Percentiles rank a stretch among this genome's conserved stretches.
phyloP scores from a whole-genome alignment of 1,284 basidiomycete species.

The Tranzscheliella williamsii region DNA sequence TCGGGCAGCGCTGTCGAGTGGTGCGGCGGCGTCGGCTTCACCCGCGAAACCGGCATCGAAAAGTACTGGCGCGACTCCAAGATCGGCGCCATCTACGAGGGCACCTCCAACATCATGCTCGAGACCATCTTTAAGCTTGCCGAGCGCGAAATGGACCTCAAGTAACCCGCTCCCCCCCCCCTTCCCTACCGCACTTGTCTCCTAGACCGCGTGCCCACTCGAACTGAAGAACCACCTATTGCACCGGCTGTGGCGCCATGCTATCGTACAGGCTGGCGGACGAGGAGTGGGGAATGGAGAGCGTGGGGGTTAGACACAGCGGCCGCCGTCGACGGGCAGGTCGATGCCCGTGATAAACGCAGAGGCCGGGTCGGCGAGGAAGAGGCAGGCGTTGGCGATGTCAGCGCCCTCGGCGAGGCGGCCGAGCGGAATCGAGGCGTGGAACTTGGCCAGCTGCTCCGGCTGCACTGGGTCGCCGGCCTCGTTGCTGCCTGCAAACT shows the following conservation, averaged over 20 bases:
- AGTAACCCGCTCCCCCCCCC: no score
- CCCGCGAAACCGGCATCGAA: constrained; percentile 78
- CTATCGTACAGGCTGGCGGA: not conserved
- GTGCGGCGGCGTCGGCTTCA: constrained; percentile 94
- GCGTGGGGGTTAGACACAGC: constrained; percentile 19
- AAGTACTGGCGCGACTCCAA: constrained; percentile 84
- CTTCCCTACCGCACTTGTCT: no score
- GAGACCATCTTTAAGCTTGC: constrained; percentile 84
- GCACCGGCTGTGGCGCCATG: no score
- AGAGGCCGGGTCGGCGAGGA: constrained; percentile 21
- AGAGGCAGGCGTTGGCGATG: constrained; percentile 37
- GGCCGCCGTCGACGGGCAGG: constrained; percentile 29
- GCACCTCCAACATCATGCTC: constrained; percentile 81
- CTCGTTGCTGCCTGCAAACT: constrained; percentile 23
- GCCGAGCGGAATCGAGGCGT: constrained; percentile 26
- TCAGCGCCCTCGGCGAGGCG: constrained; percentile 15
- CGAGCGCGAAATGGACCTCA: constrained; percentile 47
- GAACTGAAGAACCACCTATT: no score
- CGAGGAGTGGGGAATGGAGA: not conserved
- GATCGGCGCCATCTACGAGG: constrained; percentile 78
- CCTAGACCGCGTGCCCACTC: no score
- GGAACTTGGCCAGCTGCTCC: constrained; percentile 12
- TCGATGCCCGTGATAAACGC: constrained; percentile 35
- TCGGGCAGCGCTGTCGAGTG: constrained; percentile 91
- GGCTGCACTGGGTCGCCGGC: constrained; percentile 13